Evolutionary conservation across 345 rosid species (phyloP), one percentile per base, ranked within the genome.

Genomic region (Hirschfeldia incana): DNA sequence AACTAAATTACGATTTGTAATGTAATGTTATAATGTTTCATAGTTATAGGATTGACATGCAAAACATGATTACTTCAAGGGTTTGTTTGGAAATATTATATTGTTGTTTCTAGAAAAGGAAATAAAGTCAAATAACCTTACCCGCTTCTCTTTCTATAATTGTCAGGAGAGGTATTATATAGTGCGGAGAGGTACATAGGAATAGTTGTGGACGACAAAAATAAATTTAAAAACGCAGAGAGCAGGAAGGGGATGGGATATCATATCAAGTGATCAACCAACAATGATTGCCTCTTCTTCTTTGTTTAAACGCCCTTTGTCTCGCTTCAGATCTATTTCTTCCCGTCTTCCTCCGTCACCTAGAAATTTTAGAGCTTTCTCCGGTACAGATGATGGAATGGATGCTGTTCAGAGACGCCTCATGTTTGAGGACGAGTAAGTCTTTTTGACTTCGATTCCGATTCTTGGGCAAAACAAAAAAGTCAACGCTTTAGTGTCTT

Each of bases 371-470:
- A 77, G 66, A 51, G 74, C 67, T 76, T 67, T 72, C 58, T 62
- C 70, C 28, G 2, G 55, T 21, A 7, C 84, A 74, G 79, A 93
- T 73, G 87, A 87, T 60, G 92, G 89, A 81, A 95, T 95, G 98
- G 98, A 95, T 82, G 99, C 93, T 61, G 99, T 95, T 82, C 99
- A 95, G 86, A 82, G 93, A 46, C 98, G 98, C 81, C 98, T 92
- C 85, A 95, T 95, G 99, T 93, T 93, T 27, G 98, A 93, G 39
- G 99, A 95, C 77, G 94, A 95, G 99, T 84, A 78, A 32, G 82
- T 29, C 32, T 29, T 29, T 29, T 29, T 29, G 32, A 29, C 32
- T 29, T 29, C 32, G 32, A 29, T 29, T 29, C 32, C 32, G 32
- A 29, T 29, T 29, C 32, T 29, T 29, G 32, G 32, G 63, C 61